Conservation (phyloP, 768 basidiomycete genomes). For the Grammothele lineata region DNA sequence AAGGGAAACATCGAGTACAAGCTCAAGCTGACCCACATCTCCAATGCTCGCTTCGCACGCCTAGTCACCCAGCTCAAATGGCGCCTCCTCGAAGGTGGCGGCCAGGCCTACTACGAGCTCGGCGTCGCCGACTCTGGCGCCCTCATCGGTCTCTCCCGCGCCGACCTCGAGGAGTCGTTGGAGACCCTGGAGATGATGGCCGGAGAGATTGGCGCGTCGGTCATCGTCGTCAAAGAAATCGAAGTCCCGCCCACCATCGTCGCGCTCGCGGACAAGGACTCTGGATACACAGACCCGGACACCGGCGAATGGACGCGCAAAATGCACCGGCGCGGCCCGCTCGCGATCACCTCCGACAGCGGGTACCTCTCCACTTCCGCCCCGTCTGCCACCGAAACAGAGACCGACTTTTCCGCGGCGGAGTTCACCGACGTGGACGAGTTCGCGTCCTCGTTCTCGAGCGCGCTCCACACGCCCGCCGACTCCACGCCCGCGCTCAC, state of each 20-base stretch:
- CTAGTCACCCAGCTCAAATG: conserved; percentile 96
- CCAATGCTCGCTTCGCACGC: conserved; percentile 69
- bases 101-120: conserved; percentile 52
- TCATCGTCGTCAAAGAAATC: conserved; percentile 87
- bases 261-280: conserved; percentile 29
- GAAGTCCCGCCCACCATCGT: conserved; percentile 60
- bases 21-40: conserved; percentile 78
- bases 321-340: conserved; percentile 19
- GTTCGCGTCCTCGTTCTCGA: conserved; percentile 10
- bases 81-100: conserved; percentile 62
- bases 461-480: conserved; percentile 8
- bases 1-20: conserved; percentile 94
- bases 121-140: conserved; percentile 82
- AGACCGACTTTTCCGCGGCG: conserved; percentile 32
- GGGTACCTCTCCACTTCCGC: conserved; percentile 3
- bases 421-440: conserved; percentile 39
- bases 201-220: conserved; percentile 87
- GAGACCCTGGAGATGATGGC: conserved; percentile 94
- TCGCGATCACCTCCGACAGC: conserved; percentile 13
- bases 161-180: conserved; percentile 76
- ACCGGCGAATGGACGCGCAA: conserved; percentile 30
- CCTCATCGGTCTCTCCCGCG: conserved; percentile 71
- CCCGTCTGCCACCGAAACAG: conserved; percentile 35
- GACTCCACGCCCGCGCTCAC: not conserved
- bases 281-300: conserved; percentile 32